phyloP scores from a whole-genome alignment of 1,139 yeast genomes.

The Zygoascus sp. region DNA sequence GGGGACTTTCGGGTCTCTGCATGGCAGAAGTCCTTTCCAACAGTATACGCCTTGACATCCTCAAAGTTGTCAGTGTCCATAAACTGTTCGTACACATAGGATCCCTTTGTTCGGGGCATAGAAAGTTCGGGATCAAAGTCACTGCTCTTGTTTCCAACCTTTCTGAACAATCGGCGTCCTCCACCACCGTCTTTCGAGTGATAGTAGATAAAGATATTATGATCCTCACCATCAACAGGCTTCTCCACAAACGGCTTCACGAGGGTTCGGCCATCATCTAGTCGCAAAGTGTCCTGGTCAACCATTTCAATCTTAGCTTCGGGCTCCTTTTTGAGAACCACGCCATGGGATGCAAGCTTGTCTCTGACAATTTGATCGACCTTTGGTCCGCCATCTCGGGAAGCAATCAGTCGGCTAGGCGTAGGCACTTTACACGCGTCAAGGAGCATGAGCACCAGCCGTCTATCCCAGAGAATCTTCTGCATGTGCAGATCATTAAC shows the following conservation, averaged over 20 bases:
- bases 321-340: slow-evolving; percentile 57
- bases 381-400: slow-evolving; percentile 95
- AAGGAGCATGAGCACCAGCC: slow-evolving; percentile 77
- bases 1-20: slow-evolving; percentile 99
- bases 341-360: slow-evolving; percentile 57
- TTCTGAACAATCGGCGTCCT: slow-evolving; percentile 87
- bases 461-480: slow-evolving; percentile 92
- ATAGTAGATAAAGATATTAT: slow-evolving; percentile 90
- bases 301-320: slow-evolving; percentile 68
- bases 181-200: slow-evolving; percentile 92
- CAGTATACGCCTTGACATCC: slow-evolving; percentile 98
- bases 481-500: slow-evolving; percentile 90
- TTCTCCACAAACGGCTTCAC: slow-evolving; percentile 94
- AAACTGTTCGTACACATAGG: slow-evolving; percentile 86
- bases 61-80: slow-evolving; percentile 98
- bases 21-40: slow-evolving; percentile 85
- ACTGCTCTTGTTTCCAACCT: slow-evolving; percentile 94
- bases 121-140: slow-evolving; percentile 84
- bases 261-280: slow-evolving; percentile 61
- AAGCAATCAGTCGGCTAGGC: slow-evolving; percentile 79
- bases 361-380: slow-evolving; percentile 60
- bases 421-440: slow-evolving; percentile 83
- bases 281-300: slow-evolving; percentile 72
- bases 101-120: slow-evolving; percentile 81
- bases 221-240: slow-evolving; percentile 99